These are phyloP conservation scores for Mucor saturninus DNA, from an alignment of 371 early-diverging fungal species.

Conservation along the genomic window DNA sequence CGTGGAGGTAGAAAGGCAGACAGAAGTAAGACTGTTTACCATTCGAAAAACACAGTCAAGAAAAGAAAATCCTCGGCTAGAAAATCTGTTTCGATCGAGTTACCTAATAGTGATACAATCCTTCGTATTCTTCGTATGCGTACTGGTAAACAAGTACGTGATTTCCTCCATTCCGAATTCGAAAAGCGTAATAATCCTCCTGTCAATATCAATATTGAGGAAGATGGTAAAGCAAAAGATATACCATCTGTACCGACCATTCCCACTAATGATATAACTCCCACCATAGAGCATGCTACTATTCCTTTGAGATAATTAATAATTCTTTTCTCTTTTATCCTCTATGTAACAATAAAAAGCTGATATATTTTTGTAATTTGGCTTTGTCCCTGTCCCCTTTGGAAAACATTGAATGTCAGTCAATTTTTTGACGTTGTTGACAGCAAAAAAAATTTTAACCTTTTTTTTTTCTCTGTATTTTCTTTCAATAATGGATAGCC, in stretches of 20 bases:
- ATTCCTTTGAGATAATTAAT: slow-evolving; percentile 18
- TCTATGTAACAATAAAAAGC: background rate
- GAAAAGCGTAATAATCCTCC: slow-evolving; percentile 45
- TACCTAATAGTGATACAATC: slow-evolving; percentile 59
- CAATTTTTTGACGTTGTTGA: background rate
- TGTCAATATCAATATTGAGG: slow-evolving; percentile 2
- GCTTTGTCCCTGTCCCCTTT: background rate
- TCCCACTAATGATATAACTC: slow-evolving; percentile 31
- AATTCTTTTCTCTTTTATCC: background rate
- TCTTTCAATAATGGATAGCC: slow-evolving; percentile 25
- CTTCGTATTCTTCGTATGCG: slow-evolving; percentile 62
- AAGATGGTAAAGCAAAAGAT: slow-evolving; percentile 10
- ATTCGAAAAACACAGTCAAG: slow-evolving; percentile 45
- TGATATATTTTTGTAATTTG: background rate
- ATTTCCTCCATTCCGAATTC: slow-evolving; percentile 48
- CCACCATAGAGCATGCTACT: slow-evolving; percentile 16
- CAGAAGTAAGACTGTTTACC: slow-evolving; percentile 49
- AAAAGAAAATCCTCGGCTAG: slow-evolving; percentile 29
- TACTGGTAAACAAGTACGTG: slow-evolving; percentile 47
- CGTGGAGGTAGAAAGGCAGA: slow-evolving; percentile 48
- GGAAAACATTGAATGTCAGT: background rate
- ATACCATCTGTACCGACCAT: slow-evolving; percentile 24
- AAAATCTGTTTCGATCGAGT: slow-evolving; percentile 34
- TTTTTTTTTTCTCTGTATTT: background rate
- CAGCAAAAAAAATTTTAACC: background rate